phyloP scores from a whole-genome alignment of 441 rosid genomes.

The Sinapis alba region DNA sequence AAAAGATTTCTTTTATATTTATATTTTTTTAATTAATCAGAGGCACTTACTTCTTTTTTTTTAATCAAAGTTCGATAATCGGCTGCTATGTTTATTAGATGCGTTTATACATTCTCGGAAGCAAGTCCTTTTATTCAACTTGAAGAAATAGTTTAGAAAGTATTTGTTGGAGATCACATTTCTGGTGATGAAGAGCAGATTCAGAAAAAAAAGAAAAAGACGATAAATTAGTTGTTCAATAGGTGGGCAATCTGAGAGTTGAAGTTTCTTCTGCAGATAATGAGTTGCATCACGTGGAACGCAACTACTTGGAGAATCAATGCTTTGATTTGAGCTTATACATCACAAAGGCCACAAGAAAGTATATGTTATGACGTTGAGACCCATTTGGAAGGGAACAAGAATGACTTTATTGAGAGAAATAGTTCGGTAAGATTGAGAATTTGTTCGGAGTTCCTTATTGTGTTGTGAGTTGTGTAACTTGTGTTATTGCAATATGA shows the following conservation, averaged over 20 bases:
- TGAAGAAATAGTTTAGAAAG: neutral
- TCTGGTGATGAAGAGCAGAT: neutral
- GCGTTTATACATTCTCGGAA: neutral
- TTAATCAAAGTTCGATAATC: neutral
- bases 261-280: neutral
- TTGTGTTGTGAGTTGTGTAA: no score
- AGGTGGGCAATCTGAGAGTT: neutral
- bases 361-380: no score
- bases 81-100: neutral
- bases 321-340: no score
- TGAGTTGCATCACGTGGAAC: neutral
- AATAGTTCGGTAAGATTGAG: no score
- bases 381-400: no score
- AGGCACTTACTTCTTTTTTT: neutral
- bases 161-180: neutral
- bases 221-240: neutral
- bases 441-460: no score
- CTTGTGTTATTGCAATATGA: no score
- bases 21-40: neutral
- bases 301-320: no score
- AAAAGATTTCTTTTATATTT: neutral
- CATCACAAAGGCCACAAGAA: no score
- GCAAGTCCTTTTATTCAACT: neutral
- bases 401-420: no score
- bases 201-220: neutral